Conservation (phyloP, 2,329 filamentous ascomycete genomes). For the Stemphylium lycopersici region DNA sequence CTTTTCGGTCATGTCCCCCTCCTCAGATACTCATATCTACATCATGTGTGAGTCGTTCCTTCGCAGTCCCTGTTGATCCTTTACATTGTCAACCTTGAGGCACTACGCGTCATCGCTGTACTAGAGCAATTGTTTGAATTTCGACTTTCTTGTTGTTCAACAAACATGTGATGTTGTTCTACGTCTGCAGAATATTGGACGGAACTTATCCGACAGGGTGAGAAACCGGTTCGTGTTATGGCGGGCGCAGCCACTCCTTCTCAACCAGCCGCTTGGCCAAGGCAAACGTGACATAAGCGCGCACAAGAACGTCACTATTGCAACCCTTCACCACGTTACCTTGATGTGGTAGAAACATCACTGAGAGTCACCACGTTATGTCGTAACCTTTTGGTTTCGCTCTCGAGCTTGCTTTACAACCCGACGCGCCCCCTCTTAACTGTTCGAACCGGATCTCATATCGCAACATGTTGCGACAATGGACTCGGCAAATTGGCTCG, state of each 20-base stretch:
- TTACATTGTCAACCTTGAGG: neutral
- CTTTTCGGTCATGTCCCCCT: neutral
- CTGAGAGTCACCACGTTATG: neutral
- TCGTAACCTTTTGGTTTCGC: neutral
- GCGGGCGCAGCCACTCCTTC: neutral
- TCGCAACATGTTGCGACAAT: constrained; percentile 1
- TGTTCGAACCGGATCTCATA: neutral
- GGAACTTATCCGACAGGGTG: too few relatives aligned
- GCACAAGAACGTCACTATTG: neutral
- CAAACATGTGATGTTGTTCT: too few relatives aligned
- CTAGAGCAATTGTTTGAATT: too few relatives aligned
- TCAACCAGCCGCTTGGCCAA: neutral
- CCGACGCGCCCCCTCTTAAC: neutral
- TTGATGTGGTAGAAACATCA: neutral
- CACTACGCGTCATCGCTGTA: neutral
- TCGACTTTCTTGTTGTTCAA: too few relatives aligned
- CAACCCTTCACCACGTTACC: neutral
- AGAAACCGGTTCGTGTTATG: neutral
- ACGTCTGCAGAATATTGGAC: too few relatives aligned
- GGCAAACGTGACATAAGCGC: neutral
- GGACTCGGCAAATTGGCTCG: neutral
- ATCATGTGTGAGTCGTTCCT: neutral
- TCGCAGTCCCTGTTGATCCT: neutral
- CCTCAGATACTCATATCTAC: too few relatives aligned
- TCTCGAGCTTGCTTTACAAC: neutral